Conservation (phyloP, 176 grass and related monocot genomes). For the Bonia amplexicaulis region DNA sequence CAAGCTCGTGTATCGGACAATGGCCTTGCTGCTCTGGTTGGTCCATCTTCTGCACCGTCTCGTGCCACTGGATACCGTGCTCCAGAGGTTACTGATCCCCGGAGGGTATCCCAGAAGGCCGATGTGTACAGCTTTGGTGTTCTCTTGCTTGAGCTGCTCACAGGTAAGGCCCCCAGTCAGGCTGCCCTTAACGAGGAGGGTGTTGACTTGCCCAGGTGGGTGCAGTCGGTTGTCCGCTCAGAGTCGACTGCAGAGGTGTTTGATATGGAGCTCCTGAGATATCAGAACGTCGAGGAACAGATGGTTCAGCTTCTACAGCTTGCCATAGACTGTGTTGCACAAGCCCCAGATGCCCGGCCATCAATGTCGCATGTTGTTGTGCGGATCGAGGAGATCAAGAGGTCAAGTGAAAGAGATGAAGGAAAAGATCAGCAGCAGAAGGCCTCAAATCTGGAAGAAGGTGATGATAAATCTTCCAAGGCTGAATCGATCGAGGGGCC, state of each 20-base stretch:
- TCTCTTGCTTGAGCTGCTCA: conserved; percentile 76
- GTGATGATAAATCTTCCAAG: conserved; percentile 11
- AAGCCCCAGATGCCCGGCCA: conserved; percentile 53
- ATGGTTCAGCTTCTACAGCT: conserved; percentile 73
- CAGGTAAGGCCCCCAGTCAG: conserved; percentile 70
- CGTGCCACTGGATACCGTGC: conserved; percentile 59
- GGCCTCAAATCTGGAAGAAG: conserved; percentile 1
- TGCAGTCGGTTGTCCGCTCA: conserved; percentile 53
- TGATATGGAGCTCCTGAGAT: conserved; percentile 47
- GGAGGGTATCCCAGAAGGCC: conserved; percentile 62
- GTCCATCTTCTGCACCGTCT: conserved; percentile 21
- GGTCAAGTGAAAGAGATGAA: conserved; percentile 7
- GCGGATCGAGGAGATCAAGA: conserved; percentile 58
- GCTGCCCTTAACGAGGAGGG: conserved; percentile 55
- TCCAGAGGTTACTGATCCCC: conserved; percentile 65
- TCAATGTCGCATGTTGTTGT: conserved; percentile 55
- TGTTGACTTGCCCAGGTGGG: conserved; percentile 73
- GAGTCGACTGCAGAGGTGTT: conserved; percentile 63
- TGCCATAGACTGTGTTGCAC: conserved; percentile 59
- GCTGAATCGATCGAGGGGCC: not conserved
- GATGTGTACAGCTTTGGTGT: conserved; percentile 88
- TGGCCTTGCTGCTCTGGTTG: conserved; percentile 58
- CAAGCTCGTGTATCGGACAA: conserved; percentile 65
- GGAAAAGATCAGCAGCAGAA: conserved; percentile 6
- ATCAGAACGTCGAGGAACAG: conserved; percentile 38